phyloP scores from a whole-genome alignment of 73 alveolate species.

The Paramecium caudatum region DNA sequence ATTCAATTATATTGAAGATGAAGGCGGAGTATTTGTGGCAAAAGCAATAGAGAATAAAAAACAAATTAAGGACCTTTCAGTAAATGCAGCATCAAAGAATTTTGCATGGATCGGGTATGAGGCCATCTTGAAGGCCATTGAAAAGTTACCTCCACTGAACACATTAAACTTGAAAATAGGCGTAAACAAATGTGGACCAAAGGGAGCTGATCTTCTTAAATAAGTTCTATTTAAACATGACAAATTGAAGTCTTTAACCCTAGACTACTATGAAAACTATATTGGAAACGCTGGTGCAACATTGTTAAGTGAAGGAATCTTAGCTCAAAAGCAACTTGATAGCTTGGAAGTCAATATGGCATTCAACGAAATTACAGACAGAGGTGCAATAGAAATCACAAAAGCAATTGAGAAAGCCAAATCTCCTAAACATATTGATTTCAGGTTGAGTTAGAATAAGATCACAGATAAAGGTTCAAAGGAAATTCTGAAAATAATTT shows the following conservation, averaged over 20 bases:
- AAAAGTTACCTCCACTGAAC: slow-evolving; percentile 38
- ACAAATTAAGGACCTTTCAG: slow-evolving; percentile 10
- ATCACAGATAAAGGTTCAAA: slow-evolving; percentile 24
- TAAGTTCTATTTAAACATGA: slow-evolving; percentile 58
- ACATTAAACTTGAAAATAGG: slow-evolving; percentile 57
- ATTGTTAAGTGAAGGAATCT: slow-evolving; percentile 27
- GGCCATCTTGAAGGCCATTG: slow-evolving; percentile 41
- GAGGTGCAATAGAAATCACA: slow-evolving; percentile 47
- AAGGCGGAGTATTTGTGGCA: slow-evolving; percentile 64
- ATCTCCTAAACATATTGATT: slow-evolving; percentile 20
- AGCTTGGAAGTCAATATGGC: background rate
- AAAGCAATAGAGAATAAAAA: slow-evolving; percentile 1
- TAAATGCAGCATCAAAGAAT: slow-evolving; percentile 73
- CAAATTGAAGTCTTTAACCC: slow-evolving; percentile 23
- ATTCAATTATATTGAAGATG: slow-evolving; percentile 66
- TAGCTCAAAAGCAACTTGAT: background rate
- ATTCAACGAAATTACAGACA: slow-evolving; percentile 16
- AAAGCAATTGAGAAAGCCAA: background rate
- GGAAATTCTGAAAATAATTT: background rate
- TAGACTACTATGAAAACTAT: slow-evolving; percentile 37
- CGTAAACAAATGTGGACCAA: slow-evolving; percentile 66
- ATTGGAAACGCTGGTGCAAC: slow-evolving; percentile 63
- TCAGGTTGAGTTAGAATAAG: slow-evolving; percentile 34
- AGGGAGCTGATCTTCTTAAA: slow-evolving; percentile 71
- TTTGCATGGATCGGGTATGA: slow-evolving; percentile 68